phyloP scores from a whole-genome alignment of 768 basidiomycete species.

The Suillus lakei region DNA sequence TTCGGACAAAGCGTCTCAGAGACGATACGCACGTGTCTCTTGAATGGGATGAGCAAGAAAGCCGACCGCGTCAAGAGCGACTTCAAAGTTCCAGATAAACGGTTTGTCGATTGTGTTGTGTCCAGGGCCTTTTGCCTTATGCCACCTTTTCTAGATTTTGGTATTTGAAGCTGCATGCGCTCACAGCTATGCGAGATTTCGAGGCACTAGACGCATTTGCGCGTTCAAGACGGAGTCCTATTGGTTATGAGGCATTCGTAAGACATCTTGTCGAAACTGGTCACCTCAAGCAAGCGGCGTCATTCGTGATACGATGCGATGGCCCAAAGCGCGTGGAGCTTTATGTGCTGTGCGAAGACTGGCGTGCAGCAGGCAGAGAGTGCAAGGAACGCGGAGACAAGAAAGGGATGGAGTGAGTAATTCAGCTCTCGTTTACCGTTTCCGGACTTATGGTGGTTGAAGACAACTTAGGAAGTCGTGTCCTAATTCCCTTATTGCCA shows the following conservation, averaged over 20 bases:
- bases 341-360: conserved; percentile 90
- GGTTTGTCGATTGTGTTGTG: conserved; percentile 50
- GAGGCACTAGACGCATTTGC: conserved; percentile 86
- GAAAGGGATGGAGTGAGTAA: conserved; percentile 79
- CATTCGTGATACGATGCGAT: conserved; percentile 86
- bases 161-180: conserved; percentile 87
- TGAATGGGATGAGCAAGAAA: conserved; percentile 81
- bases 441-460: conserved; percentile 11
- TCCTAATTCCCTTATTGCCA: conserved; percentile 79
- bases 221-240: conserved; percentile 87
- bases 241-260: conserved; percentile 94
- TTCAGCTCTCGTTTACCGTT: conserved; percentile 9
- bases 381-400: conserved; percentile 91
- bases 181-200: conserved; percentile 83
- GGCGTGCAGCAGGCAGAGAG: conserved; percentile 84
- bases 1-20: conserved; percentile 87
- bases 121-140: neutral
- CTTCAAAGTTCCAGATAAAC: conserved; percentile 94
- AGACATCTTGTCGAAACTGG: conserved; percentile 77
- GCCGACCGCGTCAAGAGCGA: conserved; percentile 90
- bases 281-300: conserved; percentile 72
- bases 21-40: conserved; percentile 78
- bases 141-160: conserved; percentile 68
- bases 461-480: conserved; percentile 76
- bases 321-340: conserved; percentile 80